These are phyloP conservation scores for Nissolia schottii DNA, from an alignment of 306 rosid genomes.

Conservation along the genomic window DNA sequence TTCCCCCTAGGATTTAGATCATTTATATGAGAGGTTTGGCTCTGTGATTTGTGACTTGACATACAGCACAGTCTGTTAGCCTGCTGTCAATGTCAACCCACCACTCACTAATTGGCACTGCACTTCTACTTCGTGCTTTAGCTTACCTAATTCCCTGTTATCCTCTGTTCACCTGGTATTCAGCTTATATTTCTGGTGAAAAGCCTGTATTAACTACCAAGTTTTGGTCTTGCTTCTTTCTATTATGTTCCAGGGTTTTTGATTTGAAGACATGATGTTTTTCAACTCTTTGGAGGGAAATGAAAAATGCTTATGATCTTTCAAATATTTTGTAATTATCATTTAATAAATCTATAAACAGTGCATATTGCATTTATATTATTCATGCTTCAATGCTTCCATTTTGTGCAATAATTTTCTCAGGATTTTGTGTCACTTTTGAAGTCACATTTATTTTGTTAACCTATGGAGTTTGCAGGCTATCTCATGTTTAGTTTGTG, in stretches of 20 bases:
- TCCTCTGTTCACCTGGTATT: background rate
- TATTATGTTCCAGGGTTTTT: background rate
- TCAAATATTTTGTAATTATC: constrained; percentile 2
- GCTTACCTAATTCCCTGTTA: background rate
- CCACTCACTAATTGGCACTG: background rate
- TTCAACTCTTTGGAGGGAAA: background rate
- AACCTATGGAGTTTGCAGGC: background rate
- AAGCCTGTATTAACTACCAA: background rate
- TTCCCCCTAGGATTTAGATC: background rate
- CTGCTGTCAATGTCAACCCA: background rate
- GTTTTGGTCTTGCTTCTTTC: background rate
- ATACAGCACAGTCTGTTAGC: background rate
- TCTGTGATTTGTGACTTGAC: constrained; percentile 10
- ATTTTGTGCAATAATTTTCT: background rate
- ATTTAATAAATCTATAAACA: background rate
- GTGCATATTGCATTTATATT: background rate
- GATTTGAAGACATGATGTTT: background rate
- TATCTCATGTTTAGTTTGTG: background rate
- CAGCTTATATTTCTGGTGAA: background rate
- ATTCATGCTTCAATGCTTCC: background rate
- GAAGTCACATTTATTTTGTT: background rate
- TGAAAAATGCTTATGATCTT: background rate
- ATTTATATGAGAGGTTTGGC: background rate
- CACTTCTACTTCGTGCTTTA: background rate
- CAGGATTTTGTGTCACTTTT: background rate